Evolutionary conservation across 352 stramenopile genomes (phyloP), one percentile per base, ranked within the genome.

Genomic region (Phytopythium boreale): DNA sequence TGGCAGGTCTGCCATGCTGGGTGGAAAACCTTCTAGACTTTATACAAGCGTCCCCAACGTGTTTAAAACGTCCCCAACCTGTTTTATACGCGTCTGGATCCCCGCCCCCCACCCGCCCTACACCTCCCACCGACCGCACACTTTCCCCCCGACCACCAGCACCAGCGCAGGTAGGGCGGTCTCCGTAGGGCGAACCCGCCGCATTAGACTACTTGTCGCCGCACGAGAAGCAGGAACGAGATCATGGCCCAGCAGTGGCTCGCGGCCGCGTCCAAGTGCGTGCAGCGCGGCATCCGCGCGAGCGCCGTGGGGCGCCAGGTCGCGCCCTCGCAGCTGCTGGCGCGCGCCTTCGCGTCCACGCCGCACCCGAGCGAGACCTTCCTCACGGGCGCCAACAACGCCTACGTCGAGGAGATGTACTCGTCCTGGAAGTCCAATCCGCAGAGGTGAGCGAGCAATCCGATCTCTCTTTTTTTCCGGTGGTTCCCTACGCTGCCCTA

Each of bases 401-500:
- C 98, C 34, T 99, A 99, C 78, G 90, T 98, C 26, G 97, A 99
- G 76, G 84, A 98, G 66, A 99, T 99, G 97, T 98, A 98, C 71
- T 82, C 95, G 53, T 81, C 77, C 59, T 99, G 97, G 86, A 88
- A 93, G 64, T 65, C 70, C 46, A 87, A 99, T 79, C 95, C 95
- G 0, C 74, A 79, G 11, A 96, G 80, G 68, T 89, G 63, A 26
- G 59, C 59, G 26, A 22, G 20, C 34, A 4, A 8, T 61, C 29
- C 29, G 3, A 36, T 8, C 31, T 17, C 27, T 59, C n/a, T 15
- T 43, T 19, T 19, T 19, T 59, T 59, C 50, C 56, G 62, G 49
- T 59, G 51, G 10, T 29, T n/a, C n/a, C n/a, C n/a, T n/a, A n/a
- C n/a, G n/a, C n/a, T 24, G 36, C 17, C 27, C 8, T 59, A n/a